Conservation (phyloP, 768 basidiomycete genomes). For the Pleurotus salmoneostramineus region DNA sequence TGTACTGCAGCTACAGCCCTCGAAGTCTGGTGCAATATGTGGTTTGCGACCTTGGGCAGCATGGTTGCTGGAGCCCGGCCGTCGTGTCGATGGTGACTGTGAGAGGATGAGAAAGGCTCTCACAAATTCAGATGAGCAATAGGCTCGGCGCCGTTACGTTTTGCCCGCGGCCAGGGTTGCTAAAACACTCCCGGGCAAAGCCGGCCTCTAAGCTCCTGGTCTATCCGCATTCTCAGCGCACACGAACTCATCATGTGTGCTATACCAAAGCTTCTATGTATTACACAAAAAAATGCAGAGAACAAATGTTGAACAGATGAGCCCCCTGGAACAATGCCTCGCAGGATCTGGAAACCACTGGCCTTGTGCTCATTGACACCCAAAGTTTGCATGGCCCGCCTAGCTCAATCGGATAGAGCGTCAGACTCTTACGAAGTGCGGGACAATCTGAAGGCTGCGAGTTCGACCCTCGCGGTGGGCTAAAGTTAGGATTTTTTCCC, state of each 20-base stretch:
- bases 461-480: constrained; percentile 83
- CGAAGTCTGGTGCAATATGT: constrained; percentile 69
- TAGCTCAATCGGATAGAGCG: constrained; percentile 68
- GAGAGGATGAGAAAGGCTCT: neutral
- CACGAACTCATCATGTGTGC: too few relatives aligned
- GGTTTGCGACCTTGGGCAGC: constrained; percentile 83
- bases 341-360: too few relatives aligned
- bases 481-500: too few relatives aligned
- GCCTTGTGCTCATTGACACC: too few relatives aligned
- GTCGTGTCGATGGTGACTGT: neutral
- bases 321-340: too few relatives aligned
- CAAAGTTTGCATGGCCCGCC: constrained; percentile 32
- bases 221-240: neutral
- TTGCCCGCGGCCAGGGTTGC: neutral
- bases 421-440: constrained; percentile 44
- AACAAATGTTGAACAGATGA: too few relatives aligned
- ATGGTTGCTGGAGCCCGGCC: constrained; percentile 33
- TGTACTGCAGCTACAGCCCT: constrained; percentile 77
- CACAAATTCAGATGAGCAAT: neutral
- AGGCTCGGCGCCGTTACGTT: neutral
- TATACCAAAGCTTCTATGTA: too few relatives aligned
- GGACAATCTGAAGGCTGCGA: constrained; percentile 72
- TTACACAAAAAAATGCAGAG: too few relatives aligned
- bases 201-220: neutral
- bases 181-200: neutral